Conservation (phyloP, 805 yeast genomes). For the Starmerella vitae region DNA sequence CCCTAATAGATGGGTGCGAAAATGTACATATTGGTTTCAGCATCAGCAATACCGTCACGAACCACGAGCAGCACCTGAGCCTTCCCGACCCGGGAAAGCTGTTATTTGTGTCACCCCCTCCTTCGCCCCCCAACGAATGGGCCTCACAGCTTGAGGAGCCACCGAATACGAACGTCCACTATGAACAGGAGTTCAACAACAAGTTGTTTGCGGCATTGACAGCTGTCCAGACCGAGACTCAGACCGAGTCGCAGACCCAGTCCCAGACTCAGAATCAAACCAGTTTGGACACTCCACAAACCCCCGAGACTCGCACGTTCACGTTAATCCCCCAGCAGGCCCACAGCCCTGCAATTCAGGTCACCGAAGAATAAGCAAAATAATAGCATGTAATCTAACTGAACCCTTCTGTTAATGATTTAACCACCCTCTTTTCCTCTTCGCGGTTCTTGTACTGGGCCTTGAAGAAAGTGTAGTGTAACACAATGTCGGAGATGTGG, state of each 20-base stretch:
- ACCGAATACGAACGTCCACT: slow-evolving; percentile 18
- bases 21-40: slow-evolving; percentile 14
- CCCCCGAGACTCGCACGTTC: slow-evolving; percentile 12
- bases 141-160: slow-evolving; percentile 16
- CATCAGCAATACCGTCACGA: slow-evolving; percentile 1
- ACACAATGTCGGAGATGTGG: slow-evolving; percentile 73
- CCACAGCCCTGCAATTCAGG: slow-evolving; percentile 10
- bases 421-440: slow-evolving; percentile 13
- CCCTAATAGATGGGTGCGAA: background rate
- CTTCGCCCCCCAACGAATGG: slow-evolving; percentile 23
- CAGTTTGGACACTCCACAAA: slow-evolving; percentile 2
- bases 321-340: slow-evolving; percentile 12
- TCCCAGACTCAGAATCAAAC: background rate
- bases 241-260: background rate
- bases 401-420: slow-evolving; percentile 13
- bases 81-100: slow-evolving; percentile 21
- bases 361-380: too few relatives aligned
- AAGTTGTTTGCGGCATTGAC: slow-evolving; percentile 15
- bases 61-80: background rate
- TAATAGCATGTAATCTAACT: too few relatives aligned
- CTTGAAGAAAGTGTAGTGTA: slow-evolving; percentile 83
- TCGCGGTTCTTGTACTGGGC: slow-evolving; percentile 19
- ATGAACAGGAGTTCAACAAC: slow-evolving; percentile 16
- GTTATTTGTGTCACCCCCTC: slow-evolving; percentile 21
- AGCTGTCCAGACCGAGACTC: slow-evolving; percentile 1